A percentile compares a stretch with the other conserved stretches of the same genome.
These are phyloP conservation scores for Phlebiopsis flavidoalba DNA, from an alignment of 768 basidiomycete genomes.

Conservation along the genomic window DNA sequence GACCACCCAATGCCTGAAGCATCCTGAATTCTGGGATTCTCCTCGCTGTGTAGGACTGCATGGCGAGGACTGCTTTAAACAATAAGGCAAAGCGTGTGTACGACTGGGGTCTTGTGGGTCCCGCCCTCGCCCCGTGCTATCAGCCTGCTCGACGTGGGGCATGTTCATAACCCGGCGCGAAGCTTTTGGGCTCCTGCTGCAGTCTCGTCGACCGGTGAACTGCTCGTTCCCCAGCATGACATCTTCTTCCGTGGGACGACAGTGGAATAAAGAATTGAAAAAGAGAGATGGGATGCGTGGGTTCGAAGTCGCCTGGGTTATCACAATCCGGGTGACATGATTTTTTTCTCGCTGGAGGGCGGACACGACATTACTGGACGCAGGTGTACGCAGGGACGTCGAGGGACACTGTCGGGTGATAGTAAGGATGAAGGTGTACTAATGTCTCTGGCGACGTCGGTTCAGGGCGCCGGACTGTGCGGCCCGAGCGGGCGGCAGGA, in stretches of 20 bases:
- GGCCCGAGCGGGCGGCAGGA: neutral
- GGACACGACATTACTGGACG: conserved; percentile 26
- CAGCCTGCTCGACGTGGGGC: conserved; percentile 20
- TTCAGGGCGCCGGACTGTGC: neutral
- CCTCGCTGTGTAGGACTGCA: too few species aligned
- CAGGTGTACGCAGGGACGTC: too few species aligned
- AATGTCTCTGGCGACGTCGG: neutral
- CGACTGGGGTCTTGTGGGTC: conserved; percentile 11
- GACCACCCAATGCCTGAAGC: conserved; percentile 29
- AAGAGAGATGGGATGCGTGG: conserved; percentile 38
- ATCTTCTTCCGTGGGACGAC: conserved; percentile 28
- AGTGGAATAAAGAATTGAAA: conserved; percentile 39
- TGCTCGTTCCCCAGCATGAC: conserved; percentile 34
- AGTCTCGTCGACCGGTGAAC: conserved; percentile 32
- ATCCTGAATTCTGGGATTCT: conserved; percentile 19
- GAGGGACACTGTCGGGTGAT: conserved; percentile 10
- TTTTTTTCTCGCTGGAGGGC: conserved; percentile 31
- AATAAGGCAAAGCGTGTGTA: too few species aligned
- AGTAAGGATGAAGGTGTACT: neutral
- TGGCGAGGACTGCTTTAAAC: too few species aligned
- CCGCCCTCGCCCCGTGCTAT: conserved; percentile 7
- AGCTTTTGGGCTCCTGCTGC: conserved; percentile 47
- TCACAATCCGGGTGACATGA: conserved; percentile 46
- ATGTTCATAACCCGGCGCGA: conserved; percentile 39
- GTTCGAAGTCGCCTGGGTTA: conserved; percentile 30